Evolutionary conservation across 2,329 filamentous ascomycete genomes (phyloP).

Genomic region (Cladosporium velox): DNA sequence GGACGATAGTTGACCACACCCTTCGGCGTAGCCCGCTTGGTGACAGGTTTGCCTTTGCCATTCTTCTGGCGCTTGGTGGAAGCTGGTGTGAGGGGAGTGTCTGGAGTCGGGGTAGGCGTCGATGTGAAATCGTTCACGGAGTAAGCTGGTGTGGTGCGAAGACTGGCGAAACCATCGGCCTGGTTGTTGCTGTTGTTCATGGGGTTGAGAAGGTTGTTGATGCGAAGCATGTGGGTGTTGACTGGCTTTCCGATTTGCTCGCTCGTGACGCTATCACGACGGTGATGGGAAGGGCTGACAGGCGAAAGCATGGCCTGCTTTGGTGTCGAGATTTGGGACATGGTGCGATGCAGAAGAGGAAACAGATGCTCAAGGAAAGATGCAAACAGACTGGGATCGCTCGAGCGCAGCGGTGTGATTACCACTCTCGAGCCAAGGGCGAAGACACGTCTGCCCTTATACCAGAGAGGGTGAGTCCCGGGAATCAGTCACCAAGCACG

Average conservation of each 20-base stretch:
- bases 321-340: conserved; percentile 25
- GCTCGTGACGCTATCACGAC: conserved; percentile 24
- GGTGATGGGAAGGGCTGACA: conserved; percentile 21
- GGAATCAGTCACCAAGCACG: conserved; percentile 16
- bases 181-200: conserved; percentile 25
- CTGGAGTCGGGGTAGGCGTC: conserved; percentile 29
- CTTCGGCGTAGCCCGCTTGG: conserved; percentile 62
- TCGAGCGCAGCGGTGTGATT: conserved; percentile 24
- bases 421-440: conserved; percentile 22
- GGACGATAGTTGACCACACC: conserved; percentile 74
- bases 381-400: conserved; percentile 1
- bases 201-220: conserved; percentile 46
- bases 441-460: conserved; percentile 29
- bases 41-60: conserved; percentile 65
- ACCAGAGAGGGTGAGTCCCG: conserved; percentile 26
- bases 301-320: conserved; percentile 27
- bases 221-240: conserved; percentile 41
- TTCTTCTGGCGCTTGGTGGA: conserved; percentile 55
- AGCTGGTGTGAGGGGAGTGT: conserved; percentile 27
- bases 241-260: conserved; percentile 24
- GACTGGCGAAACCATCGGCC: conserved; percentile 24
- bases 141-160: conserved; percentile 33
- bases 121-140: conserved; percentile 28
- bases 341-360: conserved; percentile 21
- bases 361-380: not conserved